phyloP scores from a whole-genome alignment of 2,329 filamentous ascomycete species.

The Penicillium paneum region DNA sequence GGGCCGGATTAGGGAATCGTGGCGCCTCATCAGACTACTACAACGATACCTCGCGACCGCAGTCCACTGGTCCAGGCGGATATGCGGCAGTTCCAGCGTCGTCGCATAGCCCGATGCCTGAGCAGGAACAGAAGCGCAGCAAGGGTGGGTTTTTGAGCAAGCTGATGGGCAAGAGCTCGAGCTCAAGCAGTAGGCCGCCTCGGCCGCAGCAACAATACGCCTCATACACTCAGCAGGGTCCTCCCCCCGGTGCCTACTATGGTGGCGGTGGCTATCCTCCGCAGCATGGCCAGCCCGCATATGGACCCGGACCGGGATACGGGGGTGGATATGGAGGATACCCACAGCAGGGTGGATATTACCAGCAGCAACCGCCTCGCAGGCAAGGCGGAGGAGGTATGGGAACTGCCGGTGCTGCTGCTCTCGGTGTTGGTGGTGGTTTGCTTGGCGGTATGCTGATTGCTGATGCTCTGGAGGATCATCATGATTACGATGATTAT shows the following conservation, averaged over 20 bases:
- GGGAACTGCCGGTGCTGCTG: slow-evolving; percentile 70
- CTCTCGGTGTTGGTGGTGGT: slow-evolving; percentile 76
- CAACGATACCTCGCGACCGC: slow-evolving; percentile 21
- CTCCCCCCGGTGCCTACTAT: slow-evolving; percentile 27
- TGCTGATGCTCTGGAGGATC: slow-evolving; percentile 56
- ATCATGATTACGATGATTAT: slow-evolving; percentile 25
- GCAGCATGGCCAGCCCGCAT: slow-evolving; percentile 17
- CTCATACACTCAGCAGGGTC: slow-evolving; percentile 27
- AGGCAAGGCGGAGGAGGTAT: slow-evolving; percentile 50
- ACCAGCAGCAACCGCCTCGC: slow-evolving; percentile 45
- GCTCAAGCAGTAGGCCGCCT: slow-evolving; percentile 20
- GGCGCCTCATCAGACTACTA: slow-evolving; percentile 52
- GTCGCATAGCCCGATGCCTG: slow-evolving; percentile 28
- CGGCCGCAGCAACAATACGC: slow-evolving; percentile 27
- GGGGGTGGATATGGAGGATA: slow-evolving; percentile 38
- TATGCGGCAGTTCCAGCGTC: slow-evolving; percentile 8
- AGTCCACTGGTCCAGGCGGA: slow-evolving; percentile 10
- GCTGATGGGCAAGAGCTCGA: slow-evolving; percentile 47
- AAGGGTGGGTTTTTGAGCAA: slow-evolving; percentile 52
- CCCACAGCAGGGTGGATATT: slow-evolving; percentile 35
- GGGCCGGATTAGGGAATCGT: slow-evolving; percentile 4
- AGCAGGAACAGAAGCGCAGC: slow-evolving; percentile 39
- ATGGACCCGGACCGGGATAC: slow-evolving; percentile 9
- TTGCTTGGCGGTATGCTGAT: slow-evolving; percentile 74
- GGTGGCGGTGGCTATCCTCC: slow-evolving; percentile 36